phyloP scores from a whole-genome alignment of 352 stramenopile genomes.

The Globisporangium irregulare region DNA sequence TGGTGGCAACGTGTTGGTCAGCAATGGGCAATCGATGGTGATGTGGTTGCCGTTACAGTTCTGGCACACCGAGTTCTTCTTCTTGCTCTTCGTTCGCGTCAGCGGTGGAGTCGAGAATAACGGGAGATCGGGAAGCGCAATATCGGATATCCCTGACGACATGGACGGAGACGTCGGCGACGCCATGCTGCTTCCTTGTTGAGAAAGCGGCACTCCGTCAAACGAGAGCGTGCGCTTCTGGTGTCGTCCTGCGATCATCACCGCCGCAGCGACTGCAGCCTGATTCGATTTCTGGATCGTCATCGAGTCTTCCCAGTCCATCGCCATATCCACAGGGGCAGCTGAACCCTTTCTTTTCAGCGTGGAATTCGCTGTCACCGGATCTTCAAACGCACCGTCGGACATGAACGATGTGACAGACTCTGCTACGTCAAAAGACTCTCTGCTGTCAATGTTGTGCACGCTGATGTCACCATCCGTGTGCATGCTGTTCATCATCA shows the following conservation, averaged over 20 bases:
- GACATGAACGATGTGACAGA: slow-evolving; percentile 38
- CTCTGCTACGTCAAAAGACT: slow-evolving; percentile 40
- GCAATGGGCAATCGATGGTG: slow-evolving; percentile 68
- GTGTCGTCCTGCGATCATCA: slow-evolving; percentile 36
- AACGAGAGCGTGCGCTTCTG: slow-evolving; percentile 43
- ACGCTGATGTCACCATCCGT: slow-evolving; percentile 74
- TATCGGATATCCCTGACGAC: slow-evolving; percentile 18
- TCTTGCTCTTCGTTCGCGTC: slow-evolving; percentile 52
- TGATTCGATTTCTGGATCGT: slow-evolving; percentile 33
- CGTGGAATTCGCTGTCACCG: not conserved
- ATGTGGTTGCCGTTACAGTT: slow-evolving; percentile 85
- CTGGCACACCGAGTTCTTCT: slow-evolving; percentile 62
- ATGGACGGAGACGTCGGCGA: slow-evolving; percentile 19
- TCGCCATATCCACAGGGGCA: not conserved
- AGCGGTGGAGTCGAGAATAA: slow-evolving; percentile 36
- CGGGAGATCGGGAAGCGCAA: slow-evolving; percentile 2
- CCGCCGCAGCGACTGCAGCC: slow-evolving; percentile 38
- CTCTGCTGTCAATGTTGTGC: slow-evolving; percentile 68
- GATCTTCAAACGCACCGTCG: slow-evolving; percentile 24
- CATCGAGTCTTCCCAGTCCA: slow-evolving; percentile 29
- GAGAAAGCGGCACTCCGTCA: slow-evolving; percentile 17
- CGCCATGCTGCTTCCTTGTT: not conserved
- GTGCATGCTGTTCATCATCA: slow-evolving; percentile 84
- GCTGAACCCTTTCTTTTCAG: not conserved
- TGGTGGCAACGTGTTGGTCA: slow-evolving; percentile 49